phyloP scores from a whole-genome alignment of 2,329 filamentous ascomycete species.

The Fusarium succisae region DNA sequence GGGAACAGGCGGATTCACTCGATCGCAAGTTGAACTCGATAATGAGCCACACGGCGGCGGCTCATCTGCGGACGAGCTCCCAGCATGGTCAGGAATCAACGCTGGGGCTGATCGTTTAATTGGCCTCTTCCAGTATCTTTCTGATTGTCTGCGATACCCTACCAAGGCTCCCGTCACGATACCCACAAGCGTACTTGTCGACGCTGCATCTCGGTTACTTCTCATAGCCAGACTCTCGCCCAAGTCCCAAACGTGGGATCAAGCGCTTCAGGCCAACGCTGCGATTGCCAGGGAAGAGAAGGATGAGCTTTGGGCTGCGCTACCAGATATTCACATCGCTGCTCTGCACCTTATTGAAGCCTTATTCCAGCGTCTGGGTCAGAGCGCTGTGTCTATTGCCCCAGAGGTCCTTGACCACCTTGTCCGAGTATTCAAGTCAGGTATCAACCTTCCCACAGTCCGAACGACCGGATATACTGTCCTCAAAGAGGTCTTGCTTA shows the following conservation, averaged over 20 bases:
- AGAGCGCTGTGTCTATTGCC: slow-evolving; percentile 66
- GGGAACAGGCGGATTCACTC: slow-evolving; percentile 63
- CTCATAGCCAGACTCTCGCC: slow-evolving; percentile 67
- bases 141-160: slow-evolving; percentile 68
- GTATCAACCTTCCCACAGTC: slow-evolving; percentile 61
- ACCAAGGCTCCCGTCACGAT: slow-evolving; percentile 74
- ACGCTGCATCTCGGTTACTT: slow-evolving; percentile 75
- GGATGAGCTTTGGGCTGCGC: slow-evolving; percentile 76
- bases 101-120: slow-evolving; percentile 76
- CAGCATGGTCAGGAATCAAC: slow-evolving; percentile 77
- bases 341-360: slow-evolving; percentile 70
- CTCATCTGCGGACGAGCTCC: slow-evolving; percentile 61
- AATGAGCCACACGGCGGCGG: slow-evolving; percentile 59
- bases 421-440: slow-evolving; percentile 73
- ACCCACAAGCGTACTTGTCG: slow-evolving; percentile 73
- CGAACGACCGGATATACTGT: slow-evolving; percentile 70
- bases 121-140: slow-evolving; percentile 72
- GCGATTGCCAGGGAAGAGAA: slow-evolving; percentile 83
- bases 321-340: slow-evolving; percentile 79
- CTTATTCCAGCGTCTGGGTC: slow-evolving; percentile 67
- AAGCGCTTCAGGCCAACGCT: slow-evolving; percentile 71
- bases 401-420: slow-evolving; percentile 76
- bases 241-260: slow-evolving; percentile 57
- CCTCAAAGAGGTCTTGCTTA: slow-evolving; percentile 64
- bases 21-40: slow-evolving; percentile 55